phyloP scores from a whole-genome alignment of 2,329 filamentous ascomycete species.

The Cryphonectria nitschkei region DNA sequence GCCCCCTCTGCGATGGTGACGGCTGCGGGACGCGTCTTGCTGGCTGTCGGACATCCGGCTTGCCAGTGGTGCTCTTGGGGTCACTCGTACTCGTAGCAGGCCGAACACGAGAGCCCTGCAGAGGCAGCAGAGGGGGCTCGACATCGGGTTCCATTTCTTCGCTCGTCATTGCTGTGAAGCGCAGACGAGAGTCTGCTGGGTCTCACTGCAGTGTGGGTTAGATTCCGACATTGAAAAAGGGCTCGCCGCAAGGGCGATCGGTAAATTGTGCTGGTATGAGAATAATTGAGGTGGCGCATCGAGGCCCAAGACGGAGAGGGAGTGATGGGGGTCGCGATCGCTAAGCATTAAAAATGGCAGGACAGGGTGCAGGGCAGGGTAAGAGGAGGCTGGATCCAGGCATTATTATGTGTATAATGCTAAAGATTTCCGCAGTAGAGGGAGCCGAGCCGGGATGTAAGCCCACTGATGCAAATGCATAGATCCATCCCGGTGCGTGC shows the following conservation, averaged over 20 bases:
- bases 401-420: not conserved
- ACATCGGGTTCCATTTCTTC: slow-evolving; percentile 29
- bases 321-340: slow-evolving; percentile 9
- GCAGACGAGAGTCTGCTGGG: slow-evolving; percentile 30
- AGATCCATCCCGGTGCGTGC: not conserved
- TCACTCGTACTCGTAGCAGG: slow-evolving; percentile 9
- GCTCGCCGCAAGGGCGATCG: not conserved
- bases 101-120: slow-evolving; percentile 22
- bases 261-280: slow-evolving; percentile 1
- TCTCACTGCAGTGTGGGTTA: slow-evolving; percentile 26
- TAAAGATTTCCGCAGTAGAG: not conserved
- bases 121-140: slow-evolving; percentile 27
- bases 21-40: slow-evolving; percentile 16
- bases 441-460: not conserved
- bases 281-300: slow-evolving; percentile 13
- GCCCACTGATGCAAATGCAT: not conserved
- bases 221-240: slow-evolving; percentile 18
- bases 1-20: slow-evolving; percentile 8
- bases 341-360: not conserved
- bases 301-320: slow-evolving; percentile 12
- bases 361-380: slow-evolving; percentile 3
- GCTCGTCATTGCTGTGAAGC: slow-evolving; percentile 27
- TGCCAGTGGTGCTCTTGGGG: slow-evolving; percentile 6
- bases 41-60: slow-evolving; percentile 15
- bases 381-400: not conserved